phyloP scores from a whole-genome alignment of 257 asterid species.

The Ligustrum vulgare region DNA sequence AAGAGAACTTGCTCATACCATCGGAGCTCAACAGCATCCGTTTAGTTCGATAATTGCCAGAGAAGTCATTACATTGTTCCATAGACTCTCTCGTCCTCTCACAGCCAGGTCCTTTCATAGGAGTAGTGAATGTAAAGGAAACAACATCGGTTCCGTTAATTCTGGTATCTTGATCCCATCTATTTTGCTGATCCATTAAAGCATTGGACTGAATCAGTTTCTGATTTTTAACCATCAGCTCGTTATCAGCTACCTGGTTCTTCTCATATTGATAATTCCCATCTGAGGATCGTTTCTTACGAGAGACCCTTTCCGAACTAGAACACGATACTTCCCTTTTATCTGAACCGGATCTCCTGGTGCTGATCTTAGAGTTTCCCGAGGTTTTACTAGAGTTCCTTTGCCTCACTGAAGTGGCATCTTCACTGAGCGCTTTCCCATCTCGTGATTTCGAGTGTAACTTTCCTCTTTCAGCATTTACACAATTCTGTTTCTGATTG shows the following conservation, averaged over 20 bases:
- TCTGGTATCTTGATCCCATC: slow-evolving; percentile 49
- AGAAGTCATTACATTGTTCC: slow-evolving; percentile 28
- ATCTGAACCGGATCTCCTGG: slow-evolving; percentile 55
- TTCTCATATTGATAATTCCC: slow-evolving; percentile 64
- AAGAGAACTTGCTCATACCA: slow-evolving; percentile 34
- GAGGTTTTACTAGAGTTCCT: slow-evolving; percentile 43
- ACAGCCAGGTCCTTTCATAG: slow-evolving; percentile 46
- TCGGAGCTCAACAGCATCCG: slow-evolving; percentile 40
- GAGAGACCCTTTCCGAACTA: slow-evolving; percentile 39
- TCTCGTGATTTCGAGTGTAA: slow-evolving; percentile 47
- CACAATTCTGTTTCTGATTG: slow-evolving; percentile 81
- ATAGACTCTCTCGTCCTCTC: slow-evolving; percentile 34
- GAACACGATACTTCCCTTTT: slow-evolving; percentile 45
- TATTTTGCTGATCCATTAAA: slow-evolving; percentile 31
- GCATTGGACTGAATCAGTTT: slow-evolving; percentile 38
- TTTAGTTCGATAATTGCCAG: slow-evolving; percentile 39
- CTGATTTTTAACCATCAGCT: slow-evolving; percentile 33
- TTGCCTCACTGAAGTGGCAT: slow-evolving; percentile 45
- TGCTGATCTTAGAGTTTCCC: slow-evolving; percentile 44
- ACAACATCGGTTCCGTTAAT: slow-evolving; percentile 60
- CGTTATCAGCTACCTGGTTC: slow-evolving; percentile 30
- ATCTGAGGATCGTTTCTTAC: slow-evolving; percentile 75
- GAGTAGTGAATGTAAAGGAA: slow-evolving; percentile 91
- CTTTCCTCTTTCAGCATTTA: slow-evolving; percentile 56
- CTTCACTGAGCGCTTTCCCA: slow-evolving; percentile 43